Conservation (phyloP, 2,329 filamentous ascomycete genomes). For the Ophiocordyceps unilateralis region DNA sequence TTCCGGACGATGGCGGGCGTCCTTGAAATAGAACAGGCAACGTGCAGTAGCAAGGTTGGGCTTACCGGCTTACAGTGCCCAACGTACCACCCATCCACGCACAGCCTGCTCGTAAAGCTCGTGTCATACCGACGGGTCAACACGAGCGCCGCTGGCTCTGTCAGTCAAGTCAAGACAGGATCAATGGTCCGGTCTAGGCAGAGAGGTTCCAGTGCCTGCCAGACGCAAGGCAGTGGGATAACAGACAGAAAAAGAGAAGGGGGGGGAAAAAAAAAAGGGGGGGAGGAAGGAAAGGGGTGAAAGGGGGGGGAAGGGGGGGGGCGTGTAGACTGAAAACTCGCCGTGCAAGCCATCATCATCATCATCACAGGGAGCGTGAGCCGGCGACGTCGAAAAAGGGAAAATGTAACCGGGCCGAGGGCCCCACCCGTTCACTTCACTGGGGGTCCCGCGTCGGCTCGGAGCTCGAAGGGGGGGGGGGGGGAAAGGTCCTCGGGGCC, state of each 20-base stretch:
- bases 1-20: background rate
- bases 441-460: background rate
- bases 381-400: background rate
- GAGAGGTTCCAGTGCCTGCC: too few relatives aligned
- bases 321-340: too few relatives aligned
- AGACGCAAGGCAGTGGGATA: background rate
- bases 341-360: too few relatives aligned
- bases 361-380: background rate
- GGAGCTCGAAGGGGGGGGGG: background rate
- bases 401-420: background rate
- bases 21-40: background rate
- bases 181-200: too few relatives aligned
- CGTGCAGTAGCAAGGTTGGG: background rate
- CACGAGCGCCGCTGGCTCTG: background rate
- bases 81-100: background rate
- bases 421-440: background rate
- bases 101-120: background rate
- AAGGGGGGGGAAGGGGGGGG: background rate
- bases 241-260: background rate
- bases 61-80: background rate
- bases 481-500: background rate
- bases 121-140: background rate
- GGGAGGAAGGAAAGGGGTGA: too few relatives aligned
- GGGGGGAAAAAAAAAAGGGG: background rate
- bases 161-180: background rate